These are phyloP conservation scores for Microbotryum silenes-acaulis DNA, from an alignment of 1,284 basidiomycete species.

Conservation along the genomic window DNA sequence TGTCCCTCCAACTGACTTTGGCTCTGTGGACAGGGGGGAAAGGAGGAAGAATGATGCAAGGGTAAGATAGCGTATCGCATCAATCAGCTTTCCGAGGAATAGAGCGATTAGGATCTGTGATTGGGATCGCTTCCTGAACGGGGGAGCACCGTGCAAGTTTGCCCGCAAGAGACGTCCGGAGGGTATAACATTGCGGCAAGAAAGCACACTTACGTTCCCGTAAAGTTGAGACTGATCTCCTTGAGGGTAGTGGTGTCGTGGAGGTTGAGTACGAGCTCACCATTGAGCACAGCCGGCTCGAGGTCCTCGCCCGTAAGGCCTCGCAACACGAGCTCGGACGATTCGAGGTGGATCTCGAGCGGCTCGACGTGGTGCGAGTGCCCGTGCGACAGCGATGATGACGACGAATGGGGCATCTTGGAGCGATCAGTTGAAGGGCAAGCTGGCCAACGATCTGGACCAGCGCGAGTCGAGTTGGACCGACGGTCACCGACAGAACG, in stretches of 20 bases:
- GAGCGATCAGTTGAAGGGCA: too few species aligned
- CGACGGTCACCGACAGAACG: too few species aligned
- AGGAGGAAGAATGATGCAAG: not conserved
- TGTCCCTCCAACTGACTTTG: conserved; percentile 29
- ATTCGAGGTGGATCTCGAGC: conserved; percentile 66
- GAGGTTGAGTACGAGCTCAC: conserved; percentile 68
- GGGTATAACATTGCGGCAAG: conserved; percentile 55
- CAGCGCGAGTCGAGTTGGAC: too few species aligned
- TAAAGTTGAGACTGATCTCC: conserved; percentile 73
- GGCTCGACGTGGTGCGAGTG: conserved; percentile 13
- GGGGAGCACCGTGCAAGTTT: conserved; percentile 42
- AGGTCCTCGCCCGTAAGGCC: conserved; percentile 70
- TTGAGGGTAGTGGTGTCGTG: conserved; percentile 73
- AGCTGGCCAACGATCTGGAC: too few species aligned
- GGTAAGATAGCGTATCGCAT: too few species aligned
- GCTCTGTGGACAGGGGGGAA: conserved; percentile 6
- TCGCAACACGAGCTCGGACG: conserved; percentile 59
- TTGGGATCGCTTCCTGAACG: conserved; percentile 49
- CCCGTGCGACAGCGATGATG: not conserved
- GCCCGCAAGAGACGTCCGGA: conserved; percentile 26
- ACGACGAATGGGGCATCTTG: too few species aligned
- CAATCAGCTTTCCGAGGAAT: too few species aligned
- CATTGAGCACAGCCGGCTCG: conserved; percentile 62
- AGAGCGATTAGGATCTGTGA: too few species aligned
- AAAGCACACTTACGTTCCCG: conserved; percentile 52